Evolutionary conservation across 768 basidiomycete genomes (phyloP).

Genomic region (Pisolithus albus): DNA sequence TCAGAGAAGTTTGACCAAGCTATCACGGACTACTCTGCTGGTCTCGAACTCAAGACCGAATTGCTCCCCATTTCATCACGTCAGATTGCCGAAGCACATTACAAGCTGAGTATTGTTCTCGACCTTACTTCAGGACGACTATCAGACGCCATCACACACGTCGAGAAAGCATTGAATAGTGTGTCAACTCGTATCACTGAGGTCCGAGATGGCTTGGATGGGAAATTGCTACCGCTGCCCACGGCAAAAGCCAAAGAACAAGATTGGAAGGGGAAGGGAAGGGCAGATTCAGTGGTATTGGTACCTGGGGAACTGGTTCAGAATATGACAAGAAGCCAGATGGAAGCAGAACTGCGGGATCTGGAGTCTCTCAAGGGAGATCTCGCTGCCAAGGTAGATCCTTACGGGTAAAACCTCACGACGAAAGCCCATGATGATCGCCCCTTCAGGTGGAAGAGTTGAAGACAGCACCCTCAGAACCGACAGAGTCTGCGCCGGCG

Average conservation of each 20-base stretch:
- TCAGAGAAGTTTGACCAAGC: constrained; percentile 95
- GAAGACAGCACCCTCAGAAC: constrained; percentile 68
- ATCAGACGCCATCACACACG: constrained; percentile 74
- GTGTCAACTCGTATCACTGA: constrained; percentile 64
- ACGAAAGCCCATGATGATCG: background rate
- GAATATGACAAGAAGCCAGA: constrained; percentile 66
- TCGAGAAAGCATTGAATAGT: constrained; percentile 72
- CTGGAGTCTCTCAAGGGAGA: constrained; percentile 70
- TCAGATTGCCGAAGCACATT: constrained; percentile 90
- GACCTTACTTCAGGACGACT: constrained; percentile 85
- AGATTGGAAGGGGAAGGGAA: constrained; percentile 66
- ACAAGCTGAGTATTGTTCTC: constrained; percentile 88
- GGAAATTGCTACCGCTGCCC: constrained; percentile 30
- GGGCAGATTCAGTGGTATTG: constrained; percentile 41
- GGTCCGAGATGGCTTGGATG: constrained; percentile 41
- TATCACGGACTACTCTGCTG: constrained; percentile 77
- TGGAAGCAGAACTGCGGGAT: constrained; percentile 76
- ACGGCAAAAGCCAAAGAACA: constrained; percentile 21
- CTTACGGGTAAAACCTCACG: background rate
- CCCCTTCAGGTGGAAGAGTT: constrained; percentile 75
- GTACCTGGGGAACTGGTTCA: constrained; percentile 45
- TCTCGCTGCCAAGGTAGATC: constrained; percentile 69
- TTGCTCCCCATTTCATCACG: constrained; percentile 84
- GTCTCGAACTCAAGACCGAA: constrained; percentile 62
- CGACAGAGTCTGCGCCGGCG: constrained; percentile 56